Base-by-base conservation (phyloP, 1,284 basidiomycete species). In the Austropuccinia psidii region DNA sequence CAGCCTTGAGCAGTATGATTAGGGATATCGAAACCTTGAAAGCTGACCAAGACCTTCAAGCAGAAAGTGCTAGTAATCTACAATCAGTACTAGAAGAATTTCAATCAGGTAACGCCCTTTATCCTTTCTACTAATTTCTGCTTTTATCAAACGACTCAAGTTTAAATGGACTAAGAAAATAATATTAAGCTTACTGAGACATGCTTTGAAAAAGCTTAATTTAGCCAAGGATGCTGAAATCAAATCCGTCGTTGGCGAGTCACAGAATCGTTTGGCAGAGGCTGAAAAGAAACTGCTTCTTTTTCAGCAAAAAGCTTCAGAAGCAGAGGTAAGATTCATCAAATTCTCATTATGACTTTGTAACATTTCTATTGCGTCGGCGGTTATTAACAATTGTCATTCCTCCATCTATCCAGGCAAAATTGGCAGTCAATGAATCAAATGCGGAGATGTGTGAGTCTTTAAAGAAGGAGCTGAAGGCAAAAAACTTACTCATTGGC, bases 21-120 rank as follows among this genome's bases (percentile, higher is more conserved):
- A 85, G 86, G 68, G 84, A 84, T 35, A 81, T 85, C 75, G 85
- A 86, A 69, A 82, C 83, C 74, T 84, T 87, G 2, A 80, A 81
- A n/a, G 82, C 81, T 0, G 86, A 88, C 67, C 81, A 90, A 33
- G 86, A 87, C 68, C 81, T 83, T 17, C 93, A 97, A 79, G 85
- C 84, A 73, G 88, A 90, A 81, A 90, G 89, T 77, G 87, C 89
- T 1, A 83, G 82, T 2, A 96, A 98, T 80, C 82, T 99, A 73
- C 91, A 97, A 80, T 88, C 90, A 7, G 94, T 98, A 1, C 82
- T 99, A 75, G 89, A 91, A 79, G 96, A 98, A 81, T 97, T 98
- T 81, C 93, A 98, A 83, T 84, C 87, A 74, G 88, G 93, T 94
- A 78, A 77, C 88, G 80, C 2, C n/a, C n/a, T n/a, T n/a, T n/a